A percentile compares a stretch with the other conserved stretches of the same genome.
phyloP scores from a whole-genome alignment of 768 basidiomycete species.

The Boletus speciosus region DNA sequence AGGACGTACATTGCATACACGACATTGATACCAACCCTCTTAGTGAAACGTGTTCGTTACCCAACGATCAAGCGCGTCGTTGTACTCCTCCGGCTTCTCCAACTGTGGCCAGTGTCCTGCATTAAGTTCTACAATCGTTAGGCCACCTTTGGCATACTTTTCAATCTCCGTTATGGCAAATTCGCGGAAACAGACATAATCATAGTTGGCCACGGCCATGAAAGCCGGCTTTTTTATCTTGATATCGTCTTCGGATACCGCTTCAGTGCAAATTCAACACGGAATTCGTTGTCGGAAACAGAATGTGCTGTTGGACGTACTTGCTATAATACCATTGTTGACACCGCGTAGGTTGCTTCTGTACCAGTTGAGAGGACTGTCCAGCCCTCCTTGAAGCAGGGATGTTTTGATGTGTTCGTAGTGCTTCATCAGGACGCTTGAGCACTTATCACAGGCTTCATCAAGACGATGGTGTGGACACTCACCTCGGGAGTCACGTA shows the following conservation, averaged over 20 bases:
- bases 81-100: constrained; percentile 34
- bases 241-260: constrained; percentile 23
- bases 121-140: constrained; percentile 34
- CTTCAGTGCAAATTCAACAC: constrained; percentile 7
- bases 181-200: constrained; percentile 31
- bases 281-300: neutral
- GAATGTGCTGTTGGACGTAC: constrained; percentile 14
- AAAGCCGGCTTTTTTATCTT: constrained; percentile 36
- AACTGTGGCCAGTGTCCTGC: constrained; percentile 39
- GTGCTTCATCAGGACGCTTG: constrained; percentile 19
- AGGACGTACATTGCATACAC: neutral
- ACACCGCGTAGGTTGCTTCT: constrained; percentile 27
- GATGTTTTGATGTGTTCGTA: constrained; percentile 26
- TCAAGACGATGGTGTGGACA: neutral
- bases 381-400: constrained; percentile 31
- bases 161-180: constrained; percentile 23
- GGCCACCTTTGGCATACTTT: constrained; percentile 25
- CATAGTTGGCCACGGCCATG: constrained; percentile 34
- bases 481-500: constrained; percentile 35
- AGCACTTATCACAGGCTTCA: neutral
- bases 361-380: constrained; percentile 39
- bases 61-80: constrained; percentile 36
- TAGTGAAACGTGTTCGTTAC: constrained; percentile 14
- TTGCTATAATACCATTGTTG: constrained; percentile 26
- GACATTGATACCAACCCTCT: neutral